Evolutionary conservation across 169 alveolate genomes (phyloP).

Genomic region (Babesia microti): DNA sequence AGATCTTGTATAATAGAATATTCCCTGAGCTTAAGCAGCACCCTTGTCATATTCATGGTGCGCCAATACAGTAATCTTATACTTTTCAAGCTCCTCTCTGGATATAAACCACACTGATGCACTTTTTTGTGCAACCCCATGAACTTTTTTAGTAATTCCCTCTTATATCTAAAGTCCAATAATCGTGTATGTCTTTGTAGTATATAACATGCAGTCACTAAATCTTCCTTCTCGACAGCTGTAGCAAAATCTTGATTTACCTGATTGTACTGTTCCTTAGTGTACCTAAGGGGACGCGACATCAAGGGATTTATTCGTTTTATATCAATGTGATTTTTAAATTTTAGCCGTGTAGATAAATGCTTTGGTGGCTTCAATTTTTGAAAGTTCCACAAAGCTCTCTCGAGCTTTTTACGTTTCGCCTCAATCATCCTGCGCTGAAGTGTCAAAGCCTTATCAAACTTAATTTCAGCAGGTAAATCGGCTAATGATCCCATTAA

Average conservation of each 20-base stretch:
- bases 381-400: constrained; percentile 36
- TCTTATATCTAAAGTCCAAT: constrained; percentile 32
- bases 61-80: constrained; percentile 54
- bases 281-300: constrained; percentile 53
- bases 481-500: constrained; percentile 22
- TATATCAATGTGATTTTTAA: constrained; percentile 46
- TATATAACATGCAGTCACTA: constrained; percentile 51
- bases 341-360: constrained; percentile 15
- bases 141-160: constrained; percentile 32
- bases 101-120: constrained; percentile 49
- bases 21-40: constrained; percentile 43
- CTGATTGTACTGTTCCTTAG: constrained; percentile 41
- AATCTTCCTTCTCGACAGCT: constrained; percentile 52
- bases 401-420: constrained; percentile 19
- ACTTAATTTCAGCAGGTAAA: too few species aligned
- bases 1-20: constrained; percentile 46
- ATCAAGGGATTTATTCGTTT: constrained; percentile 56
- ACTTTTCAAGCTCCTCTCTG: constrained; percentile 24
- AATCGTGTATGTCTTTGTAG: constrained; percentile 43
- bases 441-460: constrained; percentile 19
- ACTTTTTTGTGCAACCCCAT: constrained; percentile 42
- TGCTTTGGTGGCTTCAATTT: constrained; percentile 25
- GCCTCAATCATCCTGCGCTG: constrained; percentile 25
- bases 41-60: constrained; percentile 48
- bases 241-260: constrained; percentile 44